Evolutionary conservation across 352 stramenopile genomes (phyloP).

Genomic region (Globisporangium perplexum): DNA sequence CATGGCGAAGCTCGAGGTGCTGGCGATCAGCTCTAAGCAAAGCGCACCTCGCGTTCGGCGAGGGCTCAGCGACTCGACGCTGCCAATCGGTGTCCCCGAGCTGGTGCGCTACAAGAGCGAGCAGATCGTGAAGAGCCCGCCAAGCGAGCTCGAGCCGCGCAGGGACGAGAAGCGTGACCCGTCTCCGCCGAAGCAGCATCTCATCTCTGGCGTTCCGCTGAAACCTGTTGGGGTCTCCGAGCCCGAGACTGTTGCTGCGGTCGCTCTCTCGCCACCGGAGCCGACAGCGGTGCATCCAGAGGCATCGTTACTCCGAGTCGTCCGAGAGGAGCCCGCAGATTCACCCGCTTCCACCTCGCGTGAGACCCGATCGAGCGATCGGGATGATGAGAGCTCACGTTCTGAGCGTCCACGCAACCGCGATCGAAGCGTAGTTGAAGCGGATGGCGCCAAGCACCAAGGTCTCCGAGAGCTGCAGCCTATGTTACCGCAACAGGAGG

Average conservation of each 20-base stretch:
- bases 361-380: background rate
- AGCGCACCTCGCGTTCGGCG: constrained; percentile 7
- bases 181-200: background rate
- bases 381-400: background rate
- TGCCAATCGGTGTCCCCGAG: background rate
- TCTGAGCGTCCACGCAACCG: background rate
- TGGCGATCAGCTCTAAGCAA: constrained; percentile 26
- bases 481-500: background rate
- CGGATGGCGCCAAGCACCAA: no score
- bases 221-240: background rate
- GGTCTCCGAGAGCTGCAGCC: background rate
- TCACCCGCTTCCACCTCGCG: no score
- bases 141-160: background rate
- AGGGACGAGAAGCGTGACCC: background rate
- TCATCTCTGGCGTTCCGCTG: constrained; percentile 5
- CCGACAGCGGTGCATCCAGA: background rate
- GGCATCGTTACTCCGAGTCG: background rate
- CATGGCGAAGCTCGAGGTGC: constrained; percentile 68
- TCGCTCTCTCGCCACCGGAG: background rate
- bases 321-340: background rate
- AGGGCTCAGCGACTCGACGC: constrained; percentile 1
- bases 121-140: constrained; percentile 1
- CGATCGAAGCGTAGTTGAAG: no score
- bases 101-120: constrained; percentile 10
- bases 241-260: background rate